A percentile compares a stretch with the other conserved stretches of the same genome.
Evolutionary conservation across 352 stramenopile genomes (phyloP).

Genomic region (Plasmopara viticola): DNA sequence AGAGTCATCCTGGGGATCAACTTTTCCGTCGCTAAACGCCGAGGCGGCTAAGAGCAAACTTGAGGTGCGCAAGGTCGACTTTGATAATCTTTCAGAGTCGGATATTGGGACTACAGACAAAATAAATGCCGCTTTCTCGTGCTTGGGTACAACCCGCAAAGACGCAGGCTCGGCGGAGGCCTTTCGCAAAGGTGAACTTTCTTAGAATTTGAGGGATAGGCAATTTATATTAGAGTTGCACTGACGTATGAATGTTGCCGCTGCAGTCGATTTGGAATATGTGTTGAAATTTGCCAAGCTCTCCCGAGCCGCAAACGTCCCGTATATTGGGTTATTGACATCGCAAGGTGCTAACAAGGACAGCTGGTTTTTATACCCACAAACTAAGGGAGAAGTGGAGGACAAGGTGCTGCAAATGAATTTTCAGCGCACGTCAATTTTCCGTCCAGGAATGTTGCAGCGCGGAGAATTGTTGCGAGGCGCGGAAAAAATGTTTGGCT

Average conservation of each 20-base stretch:
- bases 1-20: slow-evolving; percentile 27
- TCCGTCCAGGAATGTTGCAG: slow-evolving; percentile 53
- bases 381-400: slow-evolving; percentile 72
- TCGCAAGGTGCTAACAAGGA: slow-evolving; percentile 54
- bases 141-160: slow-evolving; percentile 66
- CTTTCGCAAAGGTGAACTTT: slow-evolving; percentile 52
- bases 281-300: slow-evolving; percentile 48
- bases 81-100: slow-evolving; percentile 37
- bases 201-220: slow-evolving; percentile 1
- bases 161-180: slow-evolving; percentile 56
- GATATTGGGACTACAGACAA: slow-evolving; percentile 34
- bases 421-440: slow-evolving; percentile 51
- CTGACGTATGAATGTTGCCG: slow-evolving; percentile 2
- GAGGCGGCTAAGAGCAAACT: slow-evolving; percentile 42
- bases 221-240: background rate
- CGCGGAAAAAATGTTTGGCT: slow-evolving; percentile 44
- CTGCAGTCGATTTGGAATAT: slow-evolving; percentile 68
- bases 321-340: slow-evolving; percentile 66
- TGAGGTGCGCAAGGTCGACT: slow-evolving; percentile 52
- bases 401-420: slow-evolving; percentile 51
- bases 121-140: slow-evolving; percentile 64
- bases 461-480: slow-evolving; percentile 48
- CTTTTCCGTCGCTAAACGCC: slow-evolving; percentile 48
- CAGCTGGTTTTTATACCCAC: slow-evolving; percentile 74
- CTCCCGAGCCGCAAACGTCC: slow-evolving; percentile 32